Evolutionary conservation across 345 rosid species (phyloP).

Genomic region (Lepidium aucheri): DNA sequence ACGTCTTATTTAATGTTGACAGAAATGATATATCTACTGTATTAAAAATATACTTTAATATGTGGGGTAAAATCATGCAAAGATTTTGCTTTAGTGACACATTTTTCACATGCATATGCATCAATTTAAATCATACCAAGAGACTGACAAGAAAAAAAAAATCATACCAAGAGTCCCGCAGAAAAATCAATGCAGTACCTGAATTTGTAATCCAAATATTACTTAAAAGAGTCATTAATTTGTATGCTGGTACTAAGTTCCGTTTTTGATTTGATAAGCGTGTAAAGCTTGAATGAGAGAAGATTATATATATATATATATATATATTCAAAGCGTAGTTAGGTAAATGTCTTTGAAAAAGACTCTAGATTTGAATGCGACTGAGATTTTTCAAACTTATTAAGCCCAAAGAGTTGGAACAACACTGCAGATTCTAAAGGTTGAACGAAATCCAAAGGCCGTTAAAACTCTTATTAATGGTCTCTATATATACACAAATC

Average conservation of each 20-base stretch:
- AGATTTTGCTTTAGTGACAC: background rate
- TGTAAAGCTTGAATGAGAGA: background rate
- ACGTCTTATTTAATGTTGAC: too few species aligned
- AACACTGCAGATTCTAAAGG: background rate
- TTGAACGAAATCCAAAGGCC: too few species aligned
- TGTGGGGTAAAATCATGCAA: background rate
- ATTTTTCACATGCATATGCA: background rate
- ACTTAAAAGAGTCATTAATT: background rate
- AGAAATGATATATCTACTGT: too few species aligned
- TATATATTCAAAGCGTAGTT: background rate
- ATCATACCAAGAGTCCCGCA: too few species aligned
- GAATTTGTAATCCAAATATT: background rate
- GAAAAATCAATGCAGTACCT: too few species aligned
- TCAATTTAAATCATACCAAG: too few species aligned
- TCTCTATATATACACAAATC: background rate
- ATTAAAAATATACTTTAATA: background rate
- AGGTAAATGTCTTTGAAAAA: background rate
- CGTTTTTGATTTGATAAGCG: background rate
- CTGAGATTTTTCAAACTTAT: background rate
- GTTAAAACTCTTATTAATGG: background rate
- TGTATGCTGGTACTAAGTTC: background rate
- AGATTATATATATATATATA: too few species aligned
- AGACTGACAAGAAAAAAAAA: too few species aligned
- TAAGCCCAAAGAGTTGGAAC: background rate
- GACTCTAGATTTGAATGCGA: background rate